phyloP scores from a whole-genome alignment of 768 basidiomycete genomes.

The Nidularia sp. region DNA sequence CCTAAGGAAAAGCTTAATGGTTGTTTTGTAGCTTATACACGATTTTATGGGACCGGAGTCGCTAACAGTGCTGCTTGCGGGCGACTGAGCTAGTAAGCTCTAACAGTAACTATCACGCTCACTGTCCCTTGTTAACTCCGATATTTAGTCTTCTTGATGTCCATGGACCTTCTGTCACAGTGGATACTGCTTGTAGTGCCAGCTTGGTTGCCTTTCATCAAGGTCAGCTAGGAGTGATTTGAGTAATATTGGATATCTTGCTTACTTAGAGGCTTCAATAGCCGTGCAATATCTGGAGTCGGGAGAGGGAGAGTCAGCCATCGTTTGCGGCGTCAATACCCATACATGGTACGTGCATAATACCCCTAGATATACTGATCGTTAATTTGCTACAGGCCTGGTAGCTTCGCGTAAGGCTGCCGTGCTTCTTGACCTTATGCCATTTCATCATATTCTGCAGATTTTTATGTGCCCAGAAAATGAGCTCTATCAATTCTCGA shows the following conservation, averaged over 20 bases:
- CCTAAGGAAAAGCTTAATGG: not conserved
- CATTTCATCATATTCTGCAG: conserved; percentile 5
- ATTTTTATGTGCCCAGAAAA: conserved; percentile 26
- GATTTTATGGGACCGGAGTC: conserved; percentile 27
- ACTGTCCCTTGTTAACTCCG: not conserved
- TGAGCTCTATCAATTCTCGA: conserved; percentile 25
- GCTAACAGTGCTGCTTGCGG: conserved; percentile 28
- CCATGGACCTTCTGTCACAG: conserved; percentile 27
- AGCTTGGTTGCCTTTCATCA: conserved; percentile 28
- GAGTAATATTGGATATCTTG: not conserved
- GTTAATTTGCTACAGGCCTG: conserved; percentile 16
- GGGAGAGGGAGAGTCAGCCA: conserved; percentile 27
- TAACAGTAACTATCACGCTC: not conserved
- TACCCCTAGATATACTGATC: not conserved
- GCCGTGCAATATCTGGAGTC: conserved; percentile 27
- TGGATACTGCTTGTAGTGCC: conserved; percentile 30
- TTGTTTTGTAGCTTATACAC: conserved; percentile 19
- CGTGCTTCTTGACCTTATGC: too few species aligned
- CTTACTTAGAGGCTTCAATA: conserved; percentile 1
- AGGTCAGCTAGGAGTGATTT: conserved; percentile 9
- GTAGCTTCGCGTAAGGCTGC: conserved; percentile 18
- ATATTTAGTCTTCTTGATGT: conserved; percentile 23
- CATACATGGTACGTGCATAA: conserved; percentile 20
- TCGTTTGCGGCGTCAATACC: conserved; percentile 27
- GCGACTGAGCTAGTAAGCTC: conserved; percentile 29